Base-by-base conservation (phyloP, 805 yeast genomes). In the Candida hungchunana region DNA sequence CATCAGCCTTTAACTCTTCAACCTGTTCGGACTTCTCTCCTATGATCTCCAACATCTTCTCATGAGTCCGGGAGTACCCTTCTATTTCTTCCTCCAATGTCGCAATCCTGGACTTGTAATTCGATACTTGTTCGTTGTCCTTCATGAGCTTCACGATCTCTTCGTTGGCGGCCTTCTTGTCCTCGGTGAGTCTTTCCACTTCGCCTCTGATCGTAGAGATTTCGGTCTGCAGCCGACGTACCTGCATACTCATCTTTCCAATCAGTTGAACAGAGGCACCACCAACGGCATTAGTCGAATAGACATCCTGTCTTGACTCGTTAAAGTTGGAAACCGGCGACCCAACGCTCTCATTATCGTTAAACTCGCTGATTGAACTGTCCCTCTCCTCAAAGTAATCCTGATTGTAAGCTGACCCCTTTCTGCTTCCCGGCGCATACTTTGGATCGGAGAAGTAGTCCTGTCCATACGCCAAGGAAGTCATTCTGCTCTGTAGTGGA, bases 1-100 rank as follows among this genome's bases (percentile, higher is more conserved):
- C 90, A 53, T 93, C 98, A 7, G 94, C 95, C 46, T 70, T 73
- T 30, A 93, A 67, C 58, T 93, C 98, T 37, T 79, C 83, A 5
- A 85, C 90, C 43, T 67, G 71, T 56, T 94, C 98, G 6, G 86
- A 71, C 55, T 88, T 88, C 54, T 89, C 96, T 6, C 96, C 96
- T 12, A 90, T 66, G 39, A 84, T 55, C 47, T 78, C 83, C 30
- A 88, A 60, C 32, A 84, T 72, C 6, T 81, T 74, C 37, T 71
- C 68, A 42, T 76, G 76, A 6, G 73, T 51, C 5, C 16, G 20
- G 11, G 37, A 16, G 44, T 37, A 45, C 25, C 22, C 12, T 14
- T 47, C 42, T 7, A 58, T 50, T 35, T 62, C 60, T 15, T 57
- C 51, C 13, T 64, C 67, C 29, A 77, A 41, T 17, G 60, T 66